Evolutionary conservation across 306 rosid species (phyloP).

Genomic region (Chamaecrista fasciculata): DNA sequence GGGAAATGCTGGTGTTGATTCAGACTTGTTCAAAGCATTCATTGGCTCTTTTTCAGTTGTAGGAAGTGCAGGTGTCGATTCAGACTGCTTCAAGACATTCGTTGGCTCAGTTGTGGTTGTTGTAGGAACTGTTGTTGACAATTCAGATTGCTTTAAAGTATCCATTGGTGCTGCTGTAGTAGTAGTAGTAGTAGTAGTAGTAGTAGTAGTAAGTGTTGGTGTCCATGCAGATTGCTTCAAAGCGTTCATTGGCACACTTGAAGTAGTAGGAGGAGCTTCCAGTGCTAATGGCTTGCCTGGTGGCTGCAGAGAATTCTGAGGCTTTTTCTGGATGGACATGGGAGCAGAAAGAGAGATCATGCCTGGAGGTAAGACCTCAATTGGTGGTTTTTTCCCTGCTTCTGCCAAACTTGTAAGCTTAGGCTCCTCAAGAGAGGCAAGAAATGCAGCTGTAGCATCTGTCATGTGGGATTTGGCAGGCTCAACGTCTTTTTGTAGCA

Average conservation of each 20-base stretch:
- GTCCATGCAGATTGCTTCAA: conserved; percentile 44
- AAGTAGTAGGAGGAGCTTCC: conserved; percentile 64
- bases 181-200: neutral
- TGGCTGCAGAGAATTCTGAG: conserved; percentile 56
- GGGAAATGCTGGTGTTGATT: neutral
- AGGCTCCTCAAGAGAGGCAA: conserved; percentile 90
- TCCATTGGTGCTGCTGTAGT: neutral
- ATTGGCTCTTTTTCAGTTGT: neutral
- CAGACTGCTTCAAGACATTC: neutral
- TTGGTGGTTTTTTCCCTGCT: conserved; percentile 85
- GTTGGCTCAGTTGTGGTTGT: neutral
- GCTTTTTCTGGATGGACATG: conserved; percentile 69
- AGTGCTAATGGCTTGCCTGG: conserved; percentile 67
- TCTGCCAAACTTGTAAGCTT: conserved; percentile 89
- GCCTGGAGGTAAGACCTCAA: conserved; percentile 93
- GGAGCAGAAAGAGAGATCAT: conserved; percentile 71
- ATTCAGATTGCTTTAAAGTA: neutral
- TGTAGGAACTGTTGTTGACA: neutral
- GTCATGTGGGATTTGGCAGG: conserved; percentile 63
- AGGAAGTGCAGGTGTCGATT: neutral
- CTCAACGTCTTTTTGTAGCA: conserved; percentile 81
- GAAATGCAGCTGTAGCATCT: conserved; percentile 89
- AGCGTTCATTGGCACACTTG: conserved; percentile 41
- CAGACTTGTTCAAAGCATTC: neutral
- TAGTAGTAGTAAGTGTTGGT: neutral